Conservation (phyloP, 2,329 filamentous ascomycete genomes). For the Talaromyces marneffei region DNA sequence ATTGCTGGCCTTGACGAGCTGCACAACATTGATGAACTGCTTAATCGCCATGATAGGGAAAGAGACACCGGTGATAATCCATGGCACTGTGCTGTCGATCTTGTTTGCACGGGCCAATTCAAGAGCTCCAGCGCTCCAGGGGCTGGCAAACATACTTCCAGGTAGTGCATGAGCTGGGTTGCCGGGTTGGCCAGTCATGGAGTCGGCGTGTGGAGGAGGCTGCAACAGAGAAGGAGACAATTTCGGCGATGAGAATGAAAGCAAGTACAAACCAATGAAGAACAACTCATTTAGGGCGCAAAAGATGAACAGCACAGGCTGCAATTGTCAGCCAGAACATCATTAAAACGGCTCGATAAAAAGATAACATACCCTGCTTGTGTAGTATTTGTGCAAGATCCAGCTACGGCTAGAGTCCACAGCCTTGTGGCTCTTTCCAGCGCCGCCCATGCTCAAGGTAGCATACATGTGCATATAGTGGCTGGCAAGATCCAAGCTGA, state of each 20-base stretch:
- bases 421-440: slow-evolving; percentile 81
- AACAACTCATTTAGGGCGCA: slow-evolving; percentile 91
- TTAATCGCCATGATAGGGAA: slow-evolving; percentile 85
- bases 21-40: slow-evolving; percentile 89
- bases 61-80: slow-evolving; percentile 74
- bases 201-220: slow-evolving; percentile 53
- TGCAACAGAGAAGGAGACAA: slow-evolving; percentile 78
- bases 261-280: slow-evolving; percentile 96
- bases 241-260: slow-evolving; percentile 88
- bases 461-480: slow-evolving; percentile 99
- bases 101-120: slow-evolving; percentile 94
- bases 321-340: slow-evolving; percentile 4
- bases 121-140: slow-evolving; percentile 86
- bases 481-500: slow-evolving; percentile 86
- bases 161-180: slow-evolving; percentile 50
- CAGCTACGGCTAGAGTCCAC: slow-evolving; percentile 82
- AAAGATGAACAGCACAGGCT: slow-evolving; percentile 87
- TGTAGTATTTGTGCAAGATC: slow-evolving; percentile 93
- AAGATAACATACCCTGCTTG: slow-evolving; percentile 68
- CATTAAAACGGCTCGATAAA: not conserved
- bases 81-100: slow-evolving; percentile 68
- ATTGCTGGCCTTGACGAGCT: slow-evolving; percentile 85
- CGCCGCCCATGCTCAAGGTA: slow-evolving; percentile 79
- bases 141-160: slow-evolving; percentile 73
- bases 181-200: slow-evolving; percentile 58